phyloP scores from a whole-genome alignment of 345 rosid genomes.

The Toxicodendron radicans region DNA sequence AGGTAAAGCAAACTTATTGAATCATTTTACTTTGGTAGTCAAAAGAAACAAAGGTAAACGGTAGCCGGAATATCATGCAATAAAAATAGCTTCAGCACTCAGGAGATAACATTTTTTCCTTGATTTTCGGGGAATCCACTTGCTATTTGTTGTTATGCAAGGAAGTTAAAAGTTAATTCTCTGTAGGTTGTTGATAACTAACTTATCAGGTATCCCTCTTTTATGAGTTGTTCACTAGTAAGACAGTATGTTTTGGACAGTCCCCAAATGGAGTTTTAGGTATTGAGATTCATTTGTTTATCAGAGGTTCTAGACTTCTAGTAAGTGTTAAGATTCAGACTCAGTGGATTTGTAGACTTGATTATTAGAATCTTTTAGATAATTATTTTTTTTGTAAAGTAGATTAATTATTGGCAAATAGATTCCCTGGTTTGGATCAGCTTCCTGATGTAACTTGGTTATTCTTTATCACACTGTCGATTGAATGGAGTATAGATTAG shows the following conservation, averaged over 20 bases:
- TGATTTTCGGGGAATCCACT: background rate
- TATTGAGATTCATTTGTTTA: background rate
- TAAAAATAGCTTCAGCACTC: background rate
- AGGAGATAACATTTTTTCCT: background rate
- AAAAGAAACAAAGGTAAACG: slow-evolving; percentile 9
- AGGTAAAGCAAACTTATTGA: slow-evolving; percentile 38
- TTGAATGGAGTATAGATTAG: background rate
- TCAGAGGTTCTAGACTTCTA: background rate
- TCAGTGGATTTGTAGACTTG: background rate
- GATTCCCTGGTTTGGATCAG: background rate
- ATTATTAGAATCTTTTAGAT: background rate
- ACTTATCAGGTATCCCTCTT: background rate
- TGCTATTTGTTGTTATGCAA: background rate
- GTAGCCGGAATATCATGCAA: slow-evolving; percentile 3
- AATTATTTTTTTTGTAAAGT: background rate
- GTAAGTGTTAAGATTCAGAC: background rate
- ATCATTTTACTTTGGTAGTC: slow-evolving; percentile 9
- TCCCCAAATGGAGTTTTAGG: background rate
- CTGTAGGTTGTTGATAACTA: background rate
- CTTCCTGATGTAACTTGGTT: background rate
- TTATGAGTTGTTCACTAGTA: background rate
- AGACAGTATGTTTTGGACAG: background rate
- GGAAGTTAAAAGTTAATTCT: background rate
- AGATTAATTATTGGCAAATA: background rate
- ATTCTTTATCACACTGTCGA: background rate